Evolutionary conservation across 352 stramenopile genomes (phyloP).

Genomic region (Phytophthora lateralis): DNA sequence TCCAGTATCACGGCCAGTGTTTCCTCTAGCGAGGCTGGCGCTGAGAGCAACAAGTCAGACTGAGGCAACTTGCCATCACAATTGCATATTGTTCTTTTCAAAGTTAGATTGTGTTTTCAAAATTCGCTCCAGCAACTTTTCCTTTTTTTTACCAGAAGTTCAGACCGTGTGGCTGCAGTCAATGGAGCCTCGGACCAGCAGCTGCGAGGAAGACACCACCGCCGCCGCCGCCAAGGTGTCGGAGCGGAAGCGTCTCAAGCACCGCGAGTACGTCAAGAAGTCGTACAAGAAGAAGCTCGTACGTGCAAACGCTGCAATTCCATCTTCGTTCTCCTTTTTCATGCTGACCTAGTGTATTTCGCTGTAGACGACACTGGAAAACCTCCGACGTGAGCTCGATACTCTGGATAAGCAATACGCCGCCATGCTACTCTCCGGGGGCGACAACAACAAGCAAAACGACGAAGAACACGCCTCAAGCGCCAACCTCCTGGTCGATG

Average conservation of each 20-base stretch:
- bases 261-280: conserved; percentile 72
- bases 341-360: conserved; percentile 15
- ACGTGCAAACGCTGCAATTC: conserved; percentile 18
- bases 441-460: not conserved
- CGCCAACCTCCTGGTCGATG: not conserved
- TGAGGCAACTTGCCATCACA: too few species aligned
- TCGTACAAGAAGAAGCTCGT: conserved; percentile 81
- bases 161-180: conserved; percentile 11
- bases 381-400: conserved; percentile 52
- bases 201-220: not conserved
- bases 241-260: conserved; percentile 62
- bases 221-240: conserved; percentile 22
- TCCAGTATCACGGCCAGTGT: conserved; percentile 18
- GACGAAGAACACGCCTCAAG: not conserved
- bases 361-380: conserved; percentile 51
- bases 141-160: conserved; percentile 8
- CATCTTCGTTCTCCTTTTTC: not conserved
- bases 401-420: conserved; percentile 54
- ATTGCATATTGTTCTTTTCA: too few species aligned
- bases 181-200: conserved; percentile 16
- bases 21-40: conserved; percentile 1
- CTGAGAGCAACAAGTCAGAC: not conserved
- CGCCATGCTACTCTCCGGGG: conserved; percentile 30
- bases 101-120: too few species aligned
- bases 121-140: not conserved